Evolutionary conservation across 1,139 yeast species (phyloP), one percentile per base, ranked within the genome.

Genomic region (Yamadazyma triangularis): DNA sequence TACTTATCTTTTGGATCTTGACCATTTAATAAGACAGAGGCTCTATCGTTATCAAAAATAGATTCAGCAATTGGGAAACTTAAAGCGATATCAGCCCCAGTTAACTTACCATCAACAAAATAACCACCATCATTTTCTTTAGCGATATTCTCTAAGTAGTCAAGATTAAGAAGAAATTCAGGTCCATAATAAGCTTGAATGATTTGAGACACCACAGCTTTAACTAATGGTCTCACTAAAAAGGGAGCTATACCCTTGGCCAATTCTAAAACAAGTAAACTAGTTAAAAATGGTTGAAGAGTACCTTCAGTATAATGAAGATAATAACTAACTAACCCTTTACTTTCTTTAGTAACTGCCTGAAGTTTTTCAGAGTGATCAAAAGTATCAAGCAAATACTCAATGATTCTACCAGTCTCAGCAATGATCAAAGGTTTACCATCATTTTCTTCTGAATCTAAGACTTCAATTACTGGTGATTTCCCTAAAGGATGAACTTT

Each of bases 281-380:
- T 44, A 6, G 65, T 67, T 36, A 61, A 47, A 18, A 42, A 40
- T 3, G 60, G 56, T 42, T 64, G 69, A 26, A 66, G 48, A 7
- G 63, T 49, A 2, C 67, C 70, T 43, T 66, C 72, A n/a, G 64
- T 39, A 31, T 54, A 66, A 39, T 64, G 65, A 28, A 60, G 51
- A 42, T 49, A 64, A 45, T 61, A 66, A 28, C 54, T 61, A 18
- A 57, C 60, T 34, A 44, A 33, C 19, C 55, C 57, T 30, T 51
- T 37, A 4, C 58, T 63, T 8, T 51, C 48, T 4, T 41, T 51
- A 10, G 50, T 43, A 1, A 32, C 33, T 0, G 66, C 62, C 4
- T 41, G 36, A 32, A 66, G 51, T 23, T 44, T 53, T 8, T 53
- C 47, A 10, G 38, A 28, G 10, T 48, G 38, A 36, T 64, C 70